Base-by-base conservation (phyloP, 139 green algal species). In the Coelastrella sp. region DNA sequence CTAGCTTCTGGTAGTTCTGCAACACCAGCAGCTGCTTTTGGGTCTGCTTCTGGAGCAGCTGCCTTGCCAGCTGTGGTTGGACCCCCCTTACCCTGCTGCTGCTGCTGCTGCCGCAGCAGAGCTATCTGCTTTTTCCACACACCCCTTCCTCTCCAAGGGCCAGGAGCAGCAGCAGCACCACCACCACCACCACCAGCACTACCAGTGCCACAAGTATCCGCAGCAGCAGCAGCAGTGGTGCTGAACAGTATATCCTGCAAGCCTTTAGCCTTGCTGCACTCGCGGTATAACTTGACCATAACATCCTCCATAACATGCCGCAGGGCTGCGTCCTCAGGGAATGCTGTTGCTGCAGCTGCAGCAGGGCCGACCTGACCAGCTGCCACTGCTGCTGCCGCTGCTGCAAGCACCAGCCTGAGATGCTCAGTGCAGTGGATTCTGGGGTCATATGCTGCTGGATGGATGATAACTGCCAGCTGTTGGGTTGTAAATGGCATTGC, bases 291-390 rank as follows among this genome's bases (percentile, higher is more conserved):
- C 19, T 76, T 8, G 19, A 19, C 68, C n/a, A 76, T 7, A n/a
- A 76, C 68, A 76, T 25, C 19, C 19, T 24, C 19, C 8, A 76
- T 76, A 7, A 76, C 24, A 8, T 24, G 19, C 15, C 6, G 19
- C 68, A 76, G 10, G 19, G n/a, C 7, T 24, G 10, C 24, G 17
- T 20, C 56, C 8, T 72, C 79, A 85, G 20, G 20, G 22, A 57
- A 25, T 58, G 60, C 81, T 86, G 60, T 0, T 82, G 81, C 81
- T 75, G 81, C 59, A 74, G 81, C 59, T 12, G 60, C 81, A 74
- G 24, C 81, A 58, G 24, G 8, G 74, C 79, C 19, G 70, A 76
- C 8, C 3, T 20, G 27, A 56, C 58, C 63, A 35, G 82, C 82
- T 65, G 74, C 74, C 60, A 58, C 12, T 60, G 74, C 74, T 19